Evolutionary conservation across 495 filamentous ascomycete species (phyloP).

Genomic region (Lineolata rhizophorae): DNA sequence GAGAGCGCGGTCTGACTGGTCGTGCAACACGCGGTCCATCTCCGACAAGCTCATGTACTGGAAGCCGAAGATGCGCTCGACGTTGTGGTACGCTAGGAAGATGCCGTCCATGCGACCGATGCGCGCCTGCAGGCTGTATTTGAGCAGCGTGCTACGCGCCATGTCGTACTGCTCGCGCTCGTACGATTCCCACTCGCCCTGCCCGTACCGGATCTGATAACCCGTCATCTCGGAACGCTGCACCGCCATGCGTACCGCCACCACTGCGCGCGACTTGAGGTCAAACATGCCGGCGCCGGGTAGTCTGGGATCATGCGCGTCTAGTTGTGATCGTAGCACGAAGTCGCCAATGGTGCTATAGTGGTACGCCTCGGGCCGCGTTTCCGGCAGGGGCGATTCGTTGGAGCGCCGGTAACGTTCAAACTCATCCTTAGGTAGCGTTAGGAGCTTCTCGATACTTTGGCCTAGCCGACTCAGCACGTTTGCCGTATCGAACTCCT

Average conservation of each 20-base stretch:
- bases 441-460: slow-evolving; percentile 94
- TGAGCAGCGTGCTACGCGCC: slow-evolving; percentile 84
- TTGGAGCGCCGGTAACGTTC: slow-evolving; percentile 51
- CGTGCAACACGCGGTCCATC: slow-evolving; percentile 74
- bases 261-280: slow-evolving; percentile 81
- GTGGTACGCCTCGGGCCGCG: slow-evolving; percentile 51
- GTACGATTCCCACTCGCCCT: slow-evolving; percentile 68
- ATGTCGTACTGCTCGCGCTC: slow-evolving; percentile 95
- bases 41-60: slow-evolving; percentile 74
- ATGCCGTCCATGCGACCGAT: slow-evolving; percentile 98
- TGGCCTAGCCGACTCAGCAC: slow-evolving; percentile 78
- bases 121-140: slow-evolving; percentile 88
- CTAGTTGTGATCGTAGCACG: slow-evolving; percentile 86
- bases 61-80: slow-evolving; percentile 88
- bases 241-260: slow-evolving; percentile 73
- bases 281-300: slow-evolving; percentile 94
- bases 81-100: slow-evolving; percentile 95
- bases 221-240: slow-evolving; percentile 22
- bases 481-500: slow-evolving; percentile 69
- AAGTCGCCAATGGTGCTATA: slow-evolving; percentile 81
- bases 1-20: slow-evolving; percentile 34
- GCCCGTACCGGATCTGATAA: slow-evolving; percentile 61
- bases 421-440: slow-evolving; percentile 53
- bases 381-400: slow-evolving; percentile 17
- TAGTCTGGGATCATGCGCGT: slow-evolving; percentile 68